phyloP scores from a whole-genome alignment of 305 asterid species.

The Solanum aculeatissimum region DNA sequence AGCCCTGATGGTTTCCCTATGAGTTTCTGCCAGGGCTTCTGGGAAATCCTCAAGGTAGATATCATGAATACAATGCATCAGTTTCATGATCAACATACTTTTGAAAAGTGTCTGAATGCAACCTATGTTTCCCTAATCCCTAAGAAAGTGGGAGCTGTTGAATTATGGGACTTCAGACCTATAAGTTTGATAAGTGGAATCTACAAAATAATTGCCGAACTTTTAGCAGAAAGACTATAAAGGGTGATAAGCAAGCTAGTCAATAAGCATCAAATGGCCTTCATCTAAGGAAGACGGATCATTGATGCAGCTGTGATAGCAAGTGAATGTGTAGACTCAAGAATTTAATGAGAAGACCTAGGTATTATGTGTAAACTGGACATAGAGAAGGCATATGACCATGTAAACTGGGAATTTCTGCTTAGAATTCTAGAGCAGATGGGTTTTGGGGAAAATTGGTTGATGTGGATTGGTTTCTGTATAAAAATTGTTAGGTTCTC shows the following conservation, averaged over 20 bases:
- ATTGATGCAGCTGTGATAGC: neutral
- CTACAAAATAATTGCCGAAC: neutral
- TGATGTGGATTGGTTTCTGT: neutral
- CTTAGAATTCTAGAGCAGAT: neutral
- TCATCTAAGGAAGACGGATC: neutral
- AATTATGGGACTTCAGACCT: neutral
- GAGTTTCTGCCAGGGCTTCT: neutral
- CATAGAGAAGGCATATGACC: neutral
- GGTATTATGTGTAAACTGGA: neutral
- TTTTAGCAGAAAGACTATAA: neutral
- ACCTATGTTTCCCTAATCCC: neutral
- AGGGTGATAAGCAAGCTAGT: neutral
- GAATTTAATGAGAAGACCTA: neutral
- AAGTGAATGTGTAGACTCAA: too few species aligned
- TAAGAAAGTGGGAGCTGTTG: neutral
- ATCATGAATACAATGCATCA: neutral
- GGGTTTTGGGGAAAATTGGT: neutral
- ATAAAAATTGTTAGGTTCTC: neutral
- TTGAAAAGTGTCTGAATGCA: neutral
- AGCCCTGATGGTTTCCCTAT: neutral
- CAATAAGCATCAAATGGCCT: neutral
- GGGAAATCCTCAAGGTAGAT: neutral
- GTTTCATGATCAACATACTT: neutral
- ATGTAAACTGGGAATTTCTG: neutral
- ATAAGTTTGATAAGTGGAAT: neutral